Evolutionary conservation across 2,329 filamentous ascomycete species (phyloP), one percentile per base, ranked within the genome.

Genomic region (Trichophyton mentagrophytes): DNA sequence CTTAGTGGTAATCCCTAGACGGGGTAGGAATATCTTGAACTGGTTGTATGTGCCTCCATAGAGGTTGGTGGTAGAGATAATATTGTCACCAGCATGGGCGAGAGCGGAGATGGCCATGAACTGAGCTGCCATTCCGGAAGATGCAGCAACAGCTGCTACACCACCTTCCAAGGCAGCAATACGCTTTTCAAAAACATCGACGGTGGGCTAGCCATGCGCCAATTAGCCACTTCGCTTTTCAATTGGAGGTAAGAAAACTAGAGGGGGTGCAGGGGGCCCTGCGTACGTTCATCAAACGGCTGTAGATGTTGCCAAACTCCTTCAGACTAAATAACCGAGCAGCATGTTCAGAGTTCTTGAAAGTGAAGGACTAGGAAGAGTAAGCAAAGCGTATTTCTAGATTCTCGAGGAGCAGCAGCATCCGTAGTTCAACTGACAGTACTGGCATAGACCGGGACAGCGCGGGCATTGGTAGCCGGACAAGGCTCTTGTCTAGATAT

Each of bases 21-120:
- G 84, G 5, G 90, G 87, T 61, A 96, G 80, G 66, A 90, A 82
- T 53, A 96, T 90, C 78, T 96, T 96, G 77, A 96, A 85, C 78
- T 96, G 92, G 77, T 97, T 96, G 80, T 96, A 96, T 15, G 92
- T 96, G 72, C 91, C 91, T 66, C 91, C 91, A 76, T 96, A 96
- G 61, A 96, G 79, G 76, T 95, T 95, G 58, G 86, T 86, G 5
- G 92, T 96, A 11, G 89, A 87, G 58, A 96, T 83, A 67, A 96
- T 95, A 79, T 96, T 96, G 79, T 96, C 91, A 56, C 92, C 92
- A 0, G 85, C 82, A 63, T 89, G 85, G 3, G 90, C 90, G n/a
- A 97, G 85, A 5, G 90, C 85, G 25, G 84, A 80, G 69, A 96
- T 86, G 61, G 90, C 80, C 80, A 96, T 91, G 79, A 96, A 96